phyloP scores from a whole-genome alignment of 75 land plant genomes.

The Pinus taeda region DNA sequence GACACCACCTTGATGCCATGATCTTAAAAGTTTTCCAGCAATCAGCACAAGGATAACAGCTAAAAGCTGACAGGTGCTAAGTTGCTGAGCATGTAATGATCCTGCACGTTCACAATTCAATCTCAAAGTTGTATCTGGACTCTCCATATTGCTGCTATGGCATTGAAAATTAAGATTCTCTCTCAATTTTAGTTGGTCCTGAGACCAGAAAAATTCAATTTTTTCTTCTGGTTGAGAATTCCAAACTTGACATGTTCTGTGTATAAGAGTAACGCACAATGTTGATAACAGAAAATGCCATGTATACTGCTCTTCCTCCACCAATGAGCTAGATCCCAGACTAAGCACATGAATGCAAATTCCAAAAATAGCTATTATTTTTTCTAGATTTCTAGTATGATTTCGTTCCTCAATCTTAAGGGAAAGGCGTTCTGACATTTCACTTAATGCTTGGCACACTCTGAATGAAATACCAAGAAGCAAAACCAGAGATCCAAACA shows the following conservation, averaged over 20 bases:
- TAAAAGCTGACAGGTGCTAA: conserved; percentile 11
- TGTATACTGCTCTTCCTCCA: conserved; percentile 94
- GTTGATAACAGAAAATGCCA: conserved; percentile 80
- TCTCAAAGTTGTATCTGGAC: background rate
- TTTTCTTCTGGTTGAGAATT: conserved; percentile 11
- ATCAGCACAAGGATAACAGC: conserved; percentile 39
- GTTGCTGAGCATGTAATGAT: background rate
- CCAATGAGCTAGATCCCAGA: conserved; percentile 85
- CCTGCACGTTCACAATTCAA: background rate
- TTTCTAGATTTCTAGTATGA: conserved; percentile 18
- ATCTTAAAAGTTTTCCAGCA: conserved; percentile 71
- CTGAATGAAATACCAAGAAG: conserved; percentile 29
- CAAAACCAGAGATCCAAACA: conserved; percentile 59
- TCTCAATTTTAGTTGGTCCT: background rate
- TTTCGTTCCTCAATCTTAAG: background rate
- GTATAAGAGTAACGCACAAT: conserved; percentile 46
- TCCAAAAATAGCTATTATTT: conserved; percentile 35
- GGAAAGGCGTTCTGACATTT: background rate
- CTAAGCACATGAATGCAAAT: conserved; percentile 55
- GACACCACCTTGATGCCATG: conserved; percentile 97
- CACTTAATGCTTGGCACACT: conserved; percentile 16
- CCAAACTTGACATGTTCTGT: conserved; percentile 16
- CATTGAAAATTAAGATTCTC: background rate
- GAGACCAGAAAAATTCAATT: conserved; percentile 2
- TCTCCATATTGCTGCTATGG: background rate